Base-by-base conservation (phyloP, 345 rosid genomes). In the Reutealis trisperma region DNA sequence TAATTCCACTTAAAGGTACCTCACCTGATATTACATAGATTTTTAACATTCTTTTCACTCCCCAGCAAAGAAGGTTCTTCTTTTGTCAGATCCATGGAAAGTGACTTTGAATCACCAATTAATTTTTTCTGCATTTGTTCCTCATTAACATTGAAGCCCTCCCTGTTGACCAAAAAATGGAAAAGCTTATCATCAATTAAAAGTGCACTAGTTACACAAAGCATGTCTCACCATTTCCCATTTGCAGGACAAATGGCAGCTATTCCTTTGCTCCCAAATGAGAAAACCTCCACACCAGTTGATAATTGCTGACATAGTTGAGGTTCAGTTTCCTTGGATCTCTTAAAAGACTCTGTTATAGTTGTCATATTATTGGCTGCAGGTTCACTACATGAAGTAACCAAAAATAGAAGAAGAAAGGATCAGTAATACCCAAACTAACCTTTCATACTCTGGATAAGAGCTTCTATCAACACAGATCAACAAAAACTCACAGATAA, bases 11-110 rank as follows among this genome's bases (percentile, higher is more conserved):
- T 14, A 22, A 7, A 19, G 66, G 78, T 41, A 69, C 27, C 65
- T 68, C 52, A 87, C 94, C 90, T 78, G 81, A 69, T 72, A 62
- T 70, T 60, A 71, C 70, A 70, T 42, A 41, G 75, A 79, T 55
- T 85, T 76, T 42, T 80, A 60, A 59, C 73, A 19, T 72, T 79
- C 32, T 76, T 84, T 80, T 67, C 63, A n/a, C 75, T 79, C 80
- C 67, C 79, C 14, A 63, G 75, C 32, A 75, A 78, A 80, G 61
- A 83, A 76, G 85, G 81, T 75, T 78, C 78, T 34, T 54, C 41
- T 63, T 75, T 67, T 2, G 65, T 55, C 47, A 44, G 71, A 37
- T 82, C 85, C 34, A 27, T 68, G 13, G 72, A 57, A 44, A 60
- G 62, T 66, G 74, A 45, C 37, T 70, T 79, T 59, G 81, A 77